Evolutionary conservation across 2,329 filamentous ascomycete species (phyloP), one percentile per base, ranked within the genome.

Genomic region (Purpureocillium lavendulum): DNA sequence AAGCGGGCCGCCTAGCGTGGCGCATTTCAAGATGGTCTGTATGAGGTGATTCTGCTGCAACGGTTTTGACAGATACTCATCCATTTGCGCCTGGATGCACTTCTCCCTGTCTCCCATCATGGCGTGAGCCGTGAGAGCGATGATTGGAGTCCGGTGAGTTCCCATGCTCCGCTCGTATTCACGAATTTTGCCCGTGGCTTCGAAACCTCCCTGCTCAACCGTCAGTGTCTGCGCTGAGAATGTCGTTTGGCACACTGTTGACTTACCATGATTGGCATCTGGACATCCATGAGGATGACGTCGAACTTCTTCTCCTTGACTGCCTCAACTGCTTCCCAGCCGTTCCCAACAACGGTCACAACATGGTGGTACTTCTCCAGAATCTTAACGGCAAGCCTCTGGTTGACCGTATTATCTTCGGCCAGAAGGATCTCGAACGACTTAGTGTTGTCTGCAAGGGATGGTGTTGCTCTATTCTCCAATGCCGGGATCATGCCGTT

Each of bases 61-160:
- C 18, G 90, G 90, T 60, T 98, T 98, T 14, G 90, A 95, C 32
- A 98, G 71, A 58, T 98, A 98, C 62, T 98, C 92, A 60, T 98
- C 92, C 92, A 98, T 98, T 67, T 97, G 88, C 9, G 90, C 92
- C 59, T 95, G 87, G 45, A 98, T 94, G 62, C 92, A 98, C 70
- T 94, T 95, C 61, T 98, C 92, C 36, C 92, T 80, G 57, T 98
- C 92, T 48, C 92, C 92, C 69, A 97, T 82, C 92, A 98, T 98
- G 52, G 92, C 92, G 65, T 98, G 92, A 2, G 92, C 92, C 11
- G 92, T 98, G 33, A 98, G 75, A 2, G 92, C 92, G 53, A 98
- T 95, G 55, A 98, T 96, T 12, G 92, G 92, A 10, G 90, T 95
- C 38, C 90, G 78, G 42, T 86, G 80, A 28, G 87, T 75, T 40